These are phyloP conservation scores for Monilinia vaccinii-corymbosi DNA, from an alignment of 2,329 filamentous ascomycete genomes.

Conservation along the genomic window DNA sequence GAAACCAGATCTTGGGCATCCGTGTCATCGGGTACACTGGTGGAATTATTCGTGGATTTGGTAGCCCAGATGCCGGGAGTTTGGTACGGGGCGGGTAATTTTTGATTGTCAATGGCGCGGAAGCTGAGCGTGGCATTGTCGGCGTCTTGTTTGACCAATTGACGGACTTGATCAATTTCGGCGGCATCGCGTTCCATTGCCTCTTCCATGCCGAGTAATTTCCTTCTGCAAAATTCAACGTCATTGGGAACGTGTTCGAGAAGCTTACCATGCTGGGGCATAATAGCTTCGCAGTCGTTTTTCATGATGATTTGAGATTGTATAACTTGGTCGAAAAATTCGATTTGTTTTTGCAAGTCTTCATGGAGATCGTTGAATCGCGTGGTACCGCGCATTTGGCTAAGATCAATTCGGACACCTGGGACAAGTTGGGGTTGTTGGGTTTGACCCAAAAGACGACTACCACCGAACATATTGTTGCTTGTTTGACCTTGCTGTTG, in stretches of 20 bases:
- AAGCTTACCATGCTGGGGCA: conserved; percentile 52
- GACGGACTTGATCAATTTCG: conserved; percentile 47
- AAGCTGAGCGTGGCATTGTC: conserved; percentile 64
- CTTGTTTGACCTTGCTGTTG: conserved; percentile 16
- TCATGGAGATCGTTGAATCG: conserved; percentile 86
- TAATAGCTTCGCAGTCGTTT: conserved; percentile 64
- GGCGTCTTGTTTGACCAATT: conserved; percentile 53
- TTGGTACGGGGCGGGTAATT: conserved; percentile 53
- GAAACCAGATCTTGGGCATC: conserved; percentile 51
- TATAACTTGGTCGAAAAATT: conserved; percentile 70
- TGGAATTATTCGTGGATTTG: conserved; percentile 33
- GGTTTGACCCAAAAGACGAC: conserved; percentile 37
- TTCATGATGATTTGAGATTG: conserved; percentile 70
- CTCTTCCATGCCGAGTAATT: conserved; percentile 53
- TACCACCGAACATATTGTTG: conserved; percentile 6
- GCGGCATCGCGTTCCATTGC: conserved; percentile 54
- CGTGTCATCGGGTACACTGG: conserved; percentile 33
- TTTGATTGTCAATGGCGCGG: conserved; percentile 65
- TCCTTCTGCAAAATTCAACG: conserved; percentile 52
- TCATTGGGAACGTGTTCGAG: conserved; percentile 57
- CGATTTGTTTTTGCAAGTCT: conserved; percentile 69
- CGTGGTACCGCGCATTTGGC: conserved; percentile 74
- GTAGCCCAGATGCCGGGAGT: conserved; percentile 33
- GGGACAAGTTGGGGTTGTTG: conserved; percentile 48
- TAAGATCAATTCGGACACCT: conserved; percentile 69